phyloP scores from a whole-genome alignment of 73 alveolate genomes.

The Paramecium biaurelia region DNA sequence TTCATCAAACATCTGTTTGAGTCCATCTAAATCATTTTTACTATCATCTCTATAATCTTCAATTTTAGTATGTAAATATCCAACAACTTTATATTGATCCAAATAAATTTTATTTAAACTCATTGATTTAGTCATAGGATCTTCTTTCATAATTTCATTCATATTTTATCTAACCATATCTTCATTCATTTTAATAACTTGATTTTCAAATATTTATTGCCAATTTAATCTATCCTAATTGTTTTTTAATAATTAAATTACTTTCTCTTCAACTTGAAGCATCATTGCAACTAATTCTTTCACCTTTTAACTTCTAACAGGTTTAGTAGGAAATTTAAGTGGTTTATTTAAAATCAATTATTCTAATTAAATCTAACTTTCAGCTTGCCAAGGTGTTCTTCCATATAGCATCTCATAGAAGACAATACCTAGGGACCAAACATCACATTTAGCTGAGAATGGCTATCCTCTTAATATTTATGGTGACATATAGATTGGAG shows the following conservation, averaged over 20 bases:
- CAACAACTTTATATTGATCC: conserved; percentile 52
- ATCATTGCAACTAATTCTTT: conserved; percentile 57
- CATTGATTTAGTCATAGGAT: conserved; percentile 39
- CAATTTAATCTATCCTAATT: conserved; percentile 57
- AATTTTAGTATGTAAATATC: background rate
- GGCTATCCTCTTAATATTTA: conserved; percentile 38
- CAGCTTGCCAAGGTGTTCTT: conserved; percentile 24
- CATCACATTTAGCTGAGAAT: conserved; percentile 32
- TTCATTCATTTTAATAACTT: conserved; percentile 52
- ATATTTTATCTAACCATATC: conserved; percentile 28
- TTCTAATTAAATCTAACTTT: background rate
- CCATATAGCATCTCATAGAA: conserved; percentile 11
- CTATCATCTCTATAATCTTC: conserved; percentile 31
- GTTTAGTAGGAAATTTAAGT: conserved; percentile 55
- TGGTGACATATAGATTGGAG: conserved; percentile 52
- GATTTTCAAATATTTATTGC: conserved; percentile 58
- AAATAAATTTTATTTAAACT: conserved; percentile 53
- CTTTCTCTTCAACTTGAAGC: conserved; percentile 56
- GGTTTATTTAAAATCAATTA: conserved; percentile 22
- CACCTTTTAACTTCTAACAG: conserved; percentile 56
- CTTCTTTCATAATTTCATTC: conserved; percentile 37
- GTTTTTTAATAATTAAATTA: background rate
- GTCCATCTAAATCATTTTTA: conserved; percentile 39
- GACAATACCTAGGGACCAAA: conserved; percentile 14
- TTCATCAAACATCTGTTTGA: background rate